phyloP scores from a whole-genome alignment of 2,329 filamentous ascomycete genomes.

The Aspergillus ochraceus region DNA sequence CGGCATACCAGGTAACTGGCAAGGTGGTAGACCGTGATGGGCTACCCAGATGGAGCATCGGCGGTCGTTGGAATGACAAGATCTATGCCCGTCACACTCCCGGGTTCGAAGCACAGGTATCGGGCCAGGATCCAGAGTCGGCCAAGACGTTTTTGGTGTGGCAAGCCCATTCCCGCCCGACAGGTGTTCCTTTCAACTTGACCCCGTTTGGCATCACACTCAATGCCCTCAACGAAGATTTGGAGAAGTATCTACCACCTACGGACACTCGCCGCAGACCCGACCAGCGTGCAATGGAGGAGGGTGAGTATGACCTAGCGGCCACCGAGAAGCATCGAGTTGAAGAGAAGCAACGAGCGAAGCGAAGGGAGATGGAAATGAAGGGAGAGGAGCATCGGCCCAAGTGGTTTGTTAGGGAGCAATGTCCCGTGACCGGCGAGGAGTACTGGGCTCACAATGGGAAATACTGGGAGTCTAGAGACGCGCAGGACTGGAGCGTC shows the following conservation, averaged over 20 bases:
- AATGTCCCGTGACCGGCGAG: constrained; percentile 79
- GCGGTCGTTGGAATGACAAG: constrained; percentile 95
- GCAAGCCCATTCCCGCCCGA: constrained; percentile 79
- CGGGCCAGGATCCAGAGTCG: constrained; percentile 60
- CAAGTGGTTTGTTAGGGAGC: constrained; percentile 77
- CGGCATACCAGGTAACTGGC: constrained; percentile 83
- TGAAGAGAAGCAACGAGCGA: constrained; percentile 84
- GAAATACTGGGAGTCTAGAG: constrained; percentile 78
- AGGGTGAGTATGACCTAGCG: constrained; percentile 93
- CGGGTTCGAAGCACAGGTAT: constrained; percentile 69
- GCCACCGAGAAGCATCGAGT: constrained; percentile 92
- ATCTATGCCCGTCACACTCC: constrained; percentile 92
- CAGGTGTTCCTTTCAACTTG: constrained; percentile 91
- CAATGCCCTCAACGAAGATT: constrained; percentile 85
- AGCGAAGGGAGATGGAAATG: constrained; percentile 70
- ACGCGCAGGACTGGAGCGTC: constrained; percentile 63
- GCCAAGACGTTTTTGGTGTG: constrained; percentile 83
- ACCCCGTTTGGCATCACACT: constrained; percentile 94
- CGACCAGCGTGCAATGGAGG: constrained; percentile 97
- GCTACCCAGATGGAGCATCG: constrained; percentile 83
- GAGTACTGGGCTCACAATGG: constrained; percentile 87
- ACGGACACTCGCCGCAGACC: constrained; percentile 92
- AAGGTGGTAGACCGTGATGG: constrained; percentile 79
- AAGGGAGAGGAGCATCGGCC: constrained; percentile 79
- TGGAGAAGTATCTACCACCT: constrained; percentile 75